A percentile compares a stretch with the other conserved stretches of the same genome.
Conservation (phyloP, 23 red algal species). For the Gracilaria vermiculophylla region DNA sequence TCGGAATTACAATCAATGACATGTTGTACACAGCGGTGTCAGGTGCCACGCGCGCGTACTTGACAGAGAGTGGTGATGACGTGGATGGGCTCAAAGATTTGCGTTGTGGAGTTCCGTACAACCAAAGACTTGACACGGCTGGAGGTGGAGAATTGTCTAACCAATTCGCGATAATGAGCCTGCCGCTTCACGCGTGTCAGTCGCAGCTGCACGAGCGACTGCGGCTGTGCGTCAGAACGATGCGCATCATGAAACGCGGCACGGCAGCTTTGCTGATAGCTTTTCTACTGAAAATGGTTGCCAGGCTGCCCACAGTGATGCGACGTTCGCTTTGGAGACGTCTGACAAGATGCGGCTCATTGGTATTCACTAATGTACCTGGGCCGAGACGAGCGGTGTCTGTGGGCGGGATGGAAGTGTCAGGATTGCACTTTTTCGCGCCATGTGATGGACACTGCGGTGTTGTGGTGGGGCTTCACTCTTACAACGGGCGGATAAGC, state of each 20-base stretch:
- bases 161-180: slow-evolving; percentile 14
- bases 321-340: slow-evolving; percentile 24
- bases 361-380: slow-evolving; percentile 46
- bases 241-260: slow-evolving; percentile 10
- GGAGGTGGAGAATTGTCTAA: slow-evolving; percentile 1
- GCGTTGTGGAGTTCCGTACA: slow-evolving; percentile 32
- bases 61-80: slow-evolving; percentile 34
- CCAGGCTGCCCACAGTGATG: background rate
- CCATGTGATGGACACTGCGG: slow-evolving; percentile 45
- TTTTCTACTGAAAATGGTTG: background rate
- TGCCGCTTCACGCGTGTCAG: slow-evolving; percentile 25
- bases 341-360: slow-evolving; percentile 9
- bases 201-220: slow-evolving; percentile 12
- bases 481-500: slow-evolving; percentile 24
- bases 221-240: background rate
- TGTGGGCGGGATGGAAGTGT: slow-evolving; percentile 17
- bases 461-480: slow-evolving; percentile 28
- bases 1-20: slow-evolving; percentile 58
- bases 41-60: slow-evolving; percentile 8
- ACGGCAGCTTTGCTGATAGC: background rate
- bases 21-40: slow-evolving; percentile 54
- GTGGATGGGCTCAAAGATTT: background rate
- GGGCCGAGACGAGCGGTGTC: slow-evolving; percentile 16
- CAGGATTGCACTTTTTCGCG: slow-evolving; percentile 50
- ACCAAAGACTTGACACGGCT: background rate